A percentile compares a stretch with the other conserved stretches of the same genome.
phyloP scores from a whole-genome alignment of 2,329 filamentous ascomycete species.

The Emergomyces orientalis region DNA sequence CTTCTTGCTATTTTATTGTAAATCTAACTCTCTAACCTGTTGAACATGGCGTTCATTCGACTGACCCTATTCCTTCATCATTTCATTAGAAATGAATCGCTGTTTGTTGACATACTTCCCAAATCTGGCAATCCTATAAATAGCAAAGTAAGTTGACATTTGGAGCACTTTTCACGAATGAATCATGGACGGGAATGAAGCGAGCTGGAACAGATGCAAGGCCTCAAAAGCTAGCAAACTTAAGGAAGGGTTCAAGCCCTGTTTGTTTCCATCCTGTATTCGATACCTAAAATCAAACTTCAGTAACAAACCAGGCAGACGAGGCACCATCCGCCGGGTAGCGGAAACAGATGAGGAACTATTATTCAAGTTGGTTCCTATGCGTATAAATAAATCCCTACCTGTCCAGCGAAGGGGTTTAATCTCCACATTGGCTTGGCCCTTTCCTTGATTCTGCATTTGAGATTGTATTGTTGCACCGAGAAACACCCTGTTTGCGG shows the following conservation, averaged over 20 bases:
- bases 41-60: neutral
- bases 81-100: neutral
- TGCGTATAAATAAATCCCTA: neutral
- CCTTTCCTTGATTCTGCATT: neutral
- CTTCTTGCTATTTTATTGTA: neutral
- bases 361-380: neutral
- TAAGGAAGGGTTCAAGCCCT: neutral
- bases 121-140: neutral
- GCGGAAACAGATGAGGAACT: neutral
- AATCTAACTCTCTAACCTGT: neutral
- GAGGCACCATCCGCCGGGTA: neutral
- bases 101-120: neutral
- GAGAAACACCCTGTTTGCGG: neutral
- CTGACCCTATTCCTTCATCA: neutral
- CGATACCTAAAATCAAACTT: neutral
- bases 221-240: neutral
- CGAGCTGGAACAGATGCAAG: neutral
- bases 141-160: neutral
- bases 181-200: conserved; percentile 49
- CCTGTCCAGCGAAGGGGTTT: neutral
- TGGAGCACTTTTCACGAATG: neutral
- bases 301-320: neutral
- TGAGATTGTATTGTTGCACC: neutral
- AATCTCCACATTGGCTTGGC: neutral
- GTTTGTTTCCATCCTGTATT: neutral